phyloP scores from a whole-genome alignment of 352 stramenopile species.

The Halophytophthora batemanensis region DNA sequence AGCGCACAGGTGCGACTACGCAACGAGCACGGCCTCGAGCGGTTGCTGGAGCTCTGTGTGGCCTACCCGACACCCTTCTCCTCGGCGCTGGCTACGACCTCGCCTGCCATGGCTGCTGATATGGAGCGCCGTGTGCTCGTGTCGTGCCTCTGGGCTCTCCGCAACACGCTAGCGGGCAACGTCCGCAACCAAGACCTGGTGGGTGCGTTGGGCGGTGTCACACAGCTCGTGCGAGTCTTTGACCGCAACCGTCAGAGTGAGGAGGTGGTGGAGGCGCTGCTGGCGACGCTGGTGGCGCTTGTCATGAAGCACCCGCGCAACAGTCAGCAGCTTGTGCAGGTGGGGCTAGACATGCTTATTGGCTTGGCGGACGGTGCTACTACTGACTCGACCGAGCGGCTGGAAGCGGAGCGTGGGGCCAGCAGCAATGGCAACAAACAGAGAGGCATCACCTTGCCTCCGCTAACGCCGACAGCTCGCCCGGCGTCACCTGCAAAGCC shows the following conservation, averaged over 20 bases:
- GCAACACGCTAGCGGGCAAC: constrained; percentile 57
- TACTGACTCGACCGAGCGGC: constrained; percentile 16
- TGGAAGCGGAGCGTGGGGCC: constrained; percentile 25
- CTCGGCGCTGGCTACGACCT: constrained; percentile 11
- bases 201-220: constrained; percentile 45
- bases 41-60: constrained; percentile 48
- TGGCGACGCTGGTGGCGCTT: constrained; percentile 50
- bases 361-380: constrained; percentile 31
- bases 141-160: constrained; percentile 67
- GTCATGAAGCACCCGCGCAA: constrained; percentile 55
- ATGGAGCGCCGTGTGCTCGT: constrained; percentile 34
- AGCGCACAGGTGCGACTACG: constrained; percentile 55
- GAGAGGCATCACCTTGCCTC: constrained; percentile 13
- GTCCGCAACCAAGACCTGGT: constrained; percentile 62
- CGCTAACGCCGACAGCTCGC: constrained; percentile 8
- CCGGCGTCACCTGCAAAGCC: constrained; percentile 8
- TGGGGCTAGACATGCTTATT: constrained; percentile 61
- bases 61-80: constrained; percentile 43
- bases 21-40: constrained; percentile 67
- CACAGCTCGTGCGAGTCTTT: constrained; percentile 43
- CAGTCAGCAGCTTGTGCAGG: constrained; percentile 63
- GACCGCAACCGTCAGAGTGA: constrained; percentile 36
- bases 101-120: constrained; percentile 10
- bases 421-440: constrained; percentile 11
- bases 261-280: constrained; percentile 61